Base-by-base conservation (phyloP, 1,284 basidiomycete species). In the Ustilago cynodontis region DNA sequence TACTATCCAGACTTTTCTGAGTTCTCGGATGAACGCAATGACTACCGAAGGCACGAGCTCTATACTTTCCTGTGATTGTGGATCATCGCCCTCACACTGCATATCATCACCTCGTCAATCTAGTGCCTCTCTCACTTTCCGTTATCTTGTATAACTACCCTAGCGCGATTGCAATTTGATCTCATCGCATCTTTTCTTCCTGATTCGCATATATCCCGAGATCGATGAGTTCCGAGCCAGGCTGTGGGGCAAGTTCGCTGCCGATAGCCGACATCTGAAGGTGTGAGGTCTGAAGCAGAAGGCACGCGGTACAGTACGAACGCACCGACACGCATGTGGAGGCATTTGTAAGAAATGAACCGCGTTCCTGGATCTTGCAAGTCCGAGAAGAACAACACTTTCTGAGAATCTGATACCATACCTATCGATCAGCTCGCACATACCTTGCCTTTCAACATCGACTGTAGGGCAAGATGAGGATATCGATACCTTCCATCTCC, bases 1-100 rank as follows among this genome's bases (percentile, higher is more conserved):
- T 98, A 95, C 88, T 98, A 95, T 86, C 95, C 96, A 0, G 73
- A 81, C 49, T 74, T 86, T 41, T 71, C 72, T 26, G 84, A 84
- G 47, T 74, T 81, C 35, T 75, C 77, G 26, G 79, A 80, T 55
- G 78, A 83, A 45, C 74, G 77, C 35, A 83, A 82, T 67, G 79
- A 85, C 59, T 85, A 78, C 41, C 60, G 62, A 22, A 71, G 85
- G 9, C 79, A 84, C 53, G 83, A 84, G 54, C 72, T 86, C 1
- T 72, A 72, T 24, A 53, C 63, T 1, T 77, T 77, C 63, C 22
- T 77, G 55, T 77, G 39, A 41, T 50, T 55, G 13, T 9, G 24
- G 14, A 22, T 35, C 16, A 18, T 29, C 14, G 14, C 3, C 35
- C 35, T 13, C 41, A n/a, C n/a, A n/a, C n/a, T n/a, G n/a, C 16